A percentile compares a stretch with the other conserved stretches of the same genome.
Conservation (phyloP, 148 eudicot genomes). For the Rhododendron mucronatum region DNA sequence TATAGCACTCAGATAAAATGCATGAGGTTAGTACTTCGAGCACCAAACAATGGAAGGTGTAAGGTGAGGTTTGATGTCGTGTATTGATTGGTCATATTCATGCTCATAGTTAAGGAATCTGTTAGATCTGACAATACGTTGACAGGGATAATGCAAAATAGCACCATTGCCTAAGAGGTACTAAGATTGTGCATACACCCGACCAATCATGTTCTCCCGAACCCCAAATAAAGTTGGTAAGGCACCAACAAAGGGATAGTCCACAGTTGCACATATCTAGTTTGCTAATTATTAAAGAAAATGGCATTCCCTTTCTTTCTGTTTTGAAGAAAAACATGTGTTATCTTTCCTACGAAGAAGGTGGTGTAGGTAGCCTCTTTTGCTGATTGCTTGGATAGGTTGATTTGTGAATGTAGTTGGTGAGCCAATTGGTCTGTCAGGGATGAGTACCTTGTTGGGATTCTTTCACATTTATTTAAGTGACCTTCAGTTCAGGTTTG, state of each 20-base stretch:
- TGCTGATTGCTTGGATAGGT: background rate
- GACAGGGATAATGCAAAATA: background rate
- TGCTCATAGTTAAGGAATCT: background rate
- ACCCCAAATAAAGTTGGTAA: background rate
- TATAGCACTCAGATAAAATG: background rate
- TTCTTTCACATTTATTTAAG: constrained; percentile 1
- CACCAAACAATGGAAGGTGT: background rate
- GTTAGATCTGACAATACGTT: background rate
- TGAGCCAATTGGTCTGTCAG: background rate
- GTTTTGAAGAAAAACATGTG: background rate
- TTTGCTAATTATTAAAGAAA: background rate
- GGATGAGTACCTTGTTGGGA: constrained; percentile 4
- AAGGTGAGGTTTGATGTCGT: background rate
- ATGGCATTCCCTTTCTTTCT: background rate
- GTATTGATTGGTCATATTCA: background rate
- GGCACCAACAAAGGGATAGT: background rate
- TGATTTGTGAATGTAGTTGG: background rate
- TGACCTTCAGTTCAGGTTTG: background rate
- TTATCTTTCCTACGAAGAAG: background rate
- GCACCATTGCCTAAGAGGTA: background rate
- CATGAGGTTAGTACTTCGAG: background rate
- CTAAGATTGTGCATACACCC: background rate
- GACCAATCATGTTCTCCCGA: background rate
- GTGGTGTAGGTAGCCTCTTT: background rate
- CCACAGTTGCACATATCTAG: background rate